Percentiles rank a stretch among this genome's conserved stretches.
phyloP scores from a whole-genome alignment of 371 early-diverging fungal genomes.

The Saksenaea oblongispora region DNA sequence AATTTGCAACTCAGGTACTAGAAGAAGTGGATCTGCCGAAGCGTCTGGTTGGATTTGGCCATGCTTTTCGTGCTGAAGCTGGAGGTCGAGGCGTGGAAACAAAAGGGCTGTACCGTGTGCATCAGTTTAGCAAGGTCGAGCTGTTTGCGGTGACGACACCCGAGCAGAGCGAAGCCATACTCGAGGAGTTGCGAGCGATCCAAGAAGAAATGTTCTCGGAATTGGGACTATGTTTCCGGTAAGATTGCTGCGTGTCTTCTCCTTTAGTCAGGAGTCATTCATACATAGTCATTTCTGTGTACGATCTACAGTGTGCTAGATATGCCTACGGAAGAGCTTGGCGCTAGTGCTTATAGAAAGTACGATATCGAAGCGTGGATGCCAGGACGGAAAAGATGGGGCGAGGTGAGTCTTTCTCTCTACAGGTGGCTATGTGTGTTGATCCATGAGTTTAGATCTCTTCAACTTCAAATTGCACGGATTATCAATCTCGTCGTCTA shows the following conservation, averaged over 20 bases:
- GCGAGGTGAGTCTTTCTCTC: conserved; percentile 70
- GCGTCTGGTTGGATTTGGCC: conserved; percentile 77
- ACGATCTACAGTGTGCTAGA: conserved; percentile 64
- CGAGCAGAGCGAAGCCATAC: conserved; percentile 63
- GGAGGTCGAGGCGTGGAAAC: conserved; percentile 82
- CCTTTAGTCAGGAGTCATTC: neutral
- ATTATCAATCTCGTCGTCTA: conserved; percentile 80
- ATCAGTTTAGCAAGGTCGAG: conserved; percentile 95
- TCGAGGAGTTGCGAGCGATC: conserved; percentile 71
- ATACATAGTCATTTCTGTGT: neutral
- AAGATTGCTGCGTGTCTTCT: neutral
- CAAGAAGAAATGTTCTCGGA: conserved; percentile 80
- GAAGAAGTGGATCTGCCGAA: conserved; percentile 64
- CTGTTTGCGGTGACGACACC: conserved; percentile 80
- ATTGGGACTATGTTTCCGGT: conserved; percentile 83
- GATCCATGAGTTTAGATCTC: conserved; percentile 51
- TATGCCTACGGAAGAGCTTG: conserved; percentile 93
- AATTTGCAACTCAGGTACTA: conserved; percentile 69
- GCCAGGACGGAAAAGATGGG: conserved; percentile 88
- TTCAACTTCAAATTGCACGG: conserved; percentile 88
- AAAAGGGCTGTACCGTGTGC: conserved; percentile 90
- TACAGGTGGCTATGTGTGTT: neutral
- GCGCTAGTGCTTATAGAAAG: conserved; percentile 90
- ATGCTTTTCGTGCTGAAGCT: conserved; percentile 91
- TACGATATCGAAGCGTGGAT: conserved; percentile 97